phyloP scores from a whole-genome alignment of 305 asterid genomes.

The Coffea humblotiana region DNA sequence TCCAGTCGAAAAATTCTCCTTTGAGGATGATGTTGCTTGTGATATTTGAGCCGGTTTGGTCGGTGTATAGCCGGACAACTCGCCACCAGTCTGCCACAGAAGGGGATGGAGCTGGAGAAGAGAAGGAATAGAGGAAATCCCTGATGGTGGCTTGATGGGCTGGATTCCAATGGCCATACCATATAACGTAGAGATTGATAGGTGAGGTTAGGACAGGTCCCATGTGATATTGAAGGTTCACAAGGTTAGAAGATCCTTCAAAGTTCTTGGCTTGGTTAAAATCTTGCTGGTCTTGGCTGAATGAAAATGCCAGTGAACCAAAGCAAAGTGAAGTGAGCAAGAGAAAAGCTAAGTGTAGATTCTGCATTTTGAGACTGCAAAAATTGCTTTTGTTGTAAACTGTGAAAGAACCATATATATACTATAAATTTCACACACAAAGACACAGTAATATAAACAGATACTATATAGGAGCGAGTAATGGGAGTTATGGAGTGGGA shows the following conservation, averaged over 20 bases:
- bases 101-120: constrained; percentile 55
- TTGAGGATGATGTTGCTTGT: constrained; percentile 31
- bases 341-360: constrained; percentile 24
- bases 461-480: background rate
- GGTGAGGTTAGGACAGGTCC: constrained; percentile 73
- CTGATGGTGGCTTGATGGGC: constrained; percentile 57
- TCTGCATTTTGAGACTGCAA: constrained; percentile 31
- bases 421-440: background rate
- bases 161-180: constrained; percentile 76
- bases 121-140: constrained; percentile 57
- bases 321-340: constrained; percentile 27
- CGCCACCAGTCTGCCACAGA: constrained; percentile 83
- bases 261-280: constrained; percentile 40
- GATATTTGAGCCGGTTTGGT: constrained; percentile 60
- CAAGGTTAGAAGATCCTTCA: constrained; percentile 66
- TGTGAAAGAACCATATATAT: constrained; percentile 9
- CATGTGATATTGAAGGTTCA: constrained; percentile 72
- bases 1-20: constrained; percentile 48
- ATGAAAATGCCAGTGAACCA: constrained; percentile 29
- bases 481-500: background rate
- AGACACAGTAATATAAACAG: background rate
- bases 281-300: constrained; percentile 27
- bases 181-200: constrained; percentile 58
- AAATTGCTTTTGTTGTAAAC: constrained; percentile 3
- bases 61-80: constrained; percentile 57